Base-by-base conservation (phyloP, 1,284 basidiomycete species). In the Mycena sp. region DNA sequence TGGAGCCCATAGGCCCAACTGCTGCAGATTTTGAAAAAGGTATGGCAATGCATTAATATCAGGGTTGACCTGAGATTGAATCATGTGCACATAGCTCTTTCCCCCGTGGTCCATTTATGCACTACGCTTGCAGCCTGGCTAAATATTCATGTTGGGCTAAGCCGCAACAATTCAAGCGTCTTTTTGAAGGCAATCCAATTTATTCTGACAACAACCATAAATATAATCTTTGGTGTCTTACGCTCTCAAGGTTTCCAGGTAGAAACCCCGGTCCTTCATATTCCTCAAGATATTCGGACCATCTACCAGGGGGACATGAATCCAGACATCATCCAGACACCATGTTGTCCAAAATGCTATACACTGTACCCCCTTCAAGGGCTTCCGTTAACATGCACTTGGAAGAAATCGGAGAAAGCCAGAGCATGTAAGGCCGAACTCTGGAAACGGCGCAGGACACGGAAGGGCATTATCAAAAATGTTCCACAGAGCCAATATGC, bases 291-390 rank as follows among this genome's bases (percentile, higher is more conserved):
- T 16, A 53, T 60, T 12, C 41, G 44, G 7, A 60, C 50, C 4
- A 21, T 49, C 16, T 58, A 58, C 26, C 4, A 37, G 7, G n/a
- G 23, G 4, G 58, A 50, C 23, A 3, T 60, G 21, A 35, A 60
- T n/a, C 58, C 58, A 2, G 38, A 54, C 12, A 60, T 60, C 4
- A 32, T 40, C 25, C 35, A 43, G 14, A 54, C 44, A 12, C 21
- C 51, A 17, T 60, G 58, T 29, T 60, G 58, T 23, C 51, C 58
- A 14, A 48, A 29, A 12, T 60, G 58, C 16, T 53, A 29, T 19
- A 53, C 9, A 2, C 16, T 11, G 10, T 56, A 56, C 30, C n/a
- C n/a, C n/a, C n/a, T n/a, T n/a, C 54, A 56, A 35, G 30, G 9
- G 2, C 26, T 57, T 26, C 55, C 55, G 9, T 12, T 12, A 17